Evolutionary conservation across 192 early-diverging fungal genomes (phyloP).

Genomic region (Umbelopsis isabellina): DNA sequence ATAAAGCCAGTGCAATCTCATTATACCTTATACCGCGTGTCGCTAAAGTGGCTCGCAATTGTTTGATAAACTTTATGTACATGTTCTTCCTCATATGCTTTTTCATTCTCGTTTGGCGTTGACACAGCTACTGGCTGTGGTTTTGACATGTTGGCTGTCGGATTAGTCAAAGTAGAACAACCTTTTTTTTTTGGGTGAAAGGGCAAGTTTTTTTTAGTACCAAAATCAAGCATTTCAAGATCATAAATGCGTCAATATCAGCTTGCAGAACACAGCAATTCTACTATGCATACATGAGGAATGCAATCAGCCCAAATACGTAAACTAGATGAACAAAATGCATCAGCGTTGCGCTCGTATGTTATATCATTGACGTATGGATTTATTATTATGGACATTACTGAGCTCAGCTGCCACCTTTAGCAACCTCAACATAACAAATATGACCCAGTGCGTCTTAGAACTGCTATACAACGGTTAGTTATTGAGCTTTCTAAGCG

Average conservation of each 20-base stretch:
- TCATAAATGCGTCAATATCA: no score
- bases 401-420: not conserved
- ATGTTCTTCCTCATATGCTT: constrained; percentile 73
- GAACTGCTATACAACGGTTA: constrained; percentile 68
- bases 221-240: no score
- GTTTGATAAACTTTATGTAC: constrained; percentile 92
- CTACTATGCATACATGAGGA: no score
- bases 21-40: constrained; percentile 88
- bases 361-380: not conserved
- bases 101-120: constrained; percentile 34
- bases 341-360: constrained; percentile 12
- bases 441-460: constrained; percentile 54
- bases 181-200: no score
- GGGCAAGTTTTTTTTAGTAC: no score
- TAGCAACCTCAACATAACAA: constrained; percentile 16
- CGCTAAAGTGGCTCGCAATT: constrained; percentile 92
- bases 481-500: not conserved
- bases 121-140: constrained; percentile 43
- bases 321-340: no score
- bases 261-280: no score
- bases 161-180: no score
- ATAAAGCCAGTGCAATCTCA: not conserved
- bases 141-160: constrained; percentile 29
- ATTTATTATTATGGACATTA: no score
- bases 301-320: no score